Conservation (phyloP, 192 early-diverging fungal genomes). For the Backusella macrospora region DNA sequence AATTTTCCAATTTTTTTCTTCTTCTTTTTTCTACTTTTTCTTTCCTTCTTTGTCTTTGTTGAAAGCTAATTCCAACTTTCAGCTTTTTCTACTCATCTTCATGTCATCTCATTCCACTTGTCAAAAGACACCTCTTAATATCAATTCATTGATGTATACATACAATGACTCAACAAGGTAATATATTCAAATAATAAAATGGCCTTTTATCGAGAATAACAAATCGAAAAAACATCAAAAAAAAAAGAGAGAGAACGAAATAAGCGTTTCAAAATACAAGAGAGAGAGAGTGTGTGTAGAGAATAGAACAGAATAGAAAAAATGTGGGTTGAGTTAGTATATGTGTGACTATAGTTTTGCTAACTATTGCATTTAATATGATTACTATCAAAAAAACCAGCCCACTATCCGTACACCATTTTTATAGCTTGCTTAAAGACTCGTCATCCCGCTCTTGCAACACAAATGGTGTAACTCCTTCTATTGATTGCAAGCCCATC, state of each 20-base stretch:
- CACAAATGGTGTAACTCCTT: neutral
- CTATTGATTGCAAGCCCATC: conserved; percentile 13
- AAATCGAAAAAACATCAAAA: neutral
- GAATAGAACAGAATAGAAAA: no score
- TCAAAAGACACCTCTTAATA: conserved; percentile 1
- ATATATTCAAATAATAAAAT: neutral
- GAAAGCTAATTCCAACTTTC: conserved; percentile 10
- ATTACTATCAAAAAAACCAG: neutral
- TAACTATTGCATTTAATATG: neutral
- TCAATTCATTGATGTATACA: conserved; percentile 22
- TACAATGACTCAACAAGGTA: conserved; percentile 6
- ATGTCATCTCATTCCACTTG: conserved; percentile 7
- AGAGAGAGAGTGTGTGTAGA: neutral
- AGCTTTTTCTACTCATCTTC: conserved; percentile 8
- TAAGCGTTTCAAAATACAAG: neutral
- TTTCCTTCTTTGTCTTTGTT: conserved; percentile 11
- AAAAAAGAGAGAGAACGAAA: neutral
- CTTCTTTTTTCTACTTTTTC: neutral
- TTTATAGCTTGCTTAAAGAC: neutral
- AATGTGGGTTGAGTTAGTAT: conserved; percentile 5
- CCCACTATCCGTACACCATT: neutral
- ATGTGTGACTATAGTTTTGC: conserved; percentile 4
- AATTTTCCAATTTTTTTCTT: neutral
- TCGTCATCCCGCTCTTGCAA: conserved; percentile 2
- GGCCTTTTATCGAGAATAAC: neutral